phyloP scores from a whole-genome alignment of 768 basidiomycete genomes.

The Brasilioporus rufonigricans region DNA sequence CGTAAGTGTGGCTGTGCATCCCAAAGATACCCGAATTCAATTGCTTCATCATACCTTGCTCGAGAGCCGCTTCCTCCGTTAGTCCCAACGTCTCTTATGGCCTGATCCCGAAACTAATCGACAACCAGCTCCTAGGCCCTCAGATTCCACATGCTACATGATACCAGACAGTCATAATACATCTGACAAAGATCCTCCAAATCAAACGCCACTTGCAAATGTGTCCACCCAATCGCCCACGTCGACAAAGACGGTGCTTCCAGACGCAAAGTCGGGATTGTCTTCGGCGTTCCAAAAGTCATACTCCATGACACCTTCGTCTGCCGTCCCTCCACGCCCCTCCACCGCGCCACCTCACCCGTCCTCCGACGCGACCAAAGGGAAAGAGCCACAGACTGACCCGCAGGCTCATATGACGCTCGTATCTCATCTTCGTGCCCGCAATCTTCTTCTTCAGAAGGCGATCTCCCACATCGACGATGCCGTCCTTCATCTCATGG shows the following conservation, averaged over 20 bases:
- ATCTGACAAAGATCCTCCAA: conserved; percentile 10
- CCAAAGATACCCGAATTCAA: too few relatives aligned
- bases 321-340: conserved; percentile 22
- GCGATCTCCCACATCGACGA: conserved; percentile 33
- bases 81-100: background rate
- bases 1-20: background rate
- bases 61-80: conserved; percentile 1
- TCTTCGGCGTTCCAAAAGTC: background rate
- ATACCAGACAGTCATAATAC: conserved; percentile 19
- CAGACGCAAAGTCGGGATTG: conserved; percentile 7
- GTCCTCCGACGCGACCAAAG: conserved; percentile 12
- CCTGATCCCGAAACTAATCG: background rate
- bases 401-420: conserved; percentile 19
- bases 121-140: background rate
- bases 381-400: conserved; percentile 9
- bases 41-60: background rate
- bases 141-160: conserved; percentile 29
- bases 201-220: conserved; percentile 16
- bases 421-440: conserved; percentile 29
- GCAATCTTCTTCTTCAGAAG: conserved; percentile 31
- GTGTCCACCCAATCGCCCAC: conserved; percentile 14
- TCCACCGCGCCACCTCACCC: conserved; percentile 29
- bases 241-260: conserved; percentile 5
- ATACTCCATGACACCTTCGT: conserved; percentile 10
- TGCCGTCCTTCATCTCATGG: conserved; percentile 29